A percentile compares a stretch with the other conserved stretches of the same genome.
phyloP scores from a whole-genome alignment of 1,284 basidiomycete genomes.

The Amylostereum areolatum region DNA sequence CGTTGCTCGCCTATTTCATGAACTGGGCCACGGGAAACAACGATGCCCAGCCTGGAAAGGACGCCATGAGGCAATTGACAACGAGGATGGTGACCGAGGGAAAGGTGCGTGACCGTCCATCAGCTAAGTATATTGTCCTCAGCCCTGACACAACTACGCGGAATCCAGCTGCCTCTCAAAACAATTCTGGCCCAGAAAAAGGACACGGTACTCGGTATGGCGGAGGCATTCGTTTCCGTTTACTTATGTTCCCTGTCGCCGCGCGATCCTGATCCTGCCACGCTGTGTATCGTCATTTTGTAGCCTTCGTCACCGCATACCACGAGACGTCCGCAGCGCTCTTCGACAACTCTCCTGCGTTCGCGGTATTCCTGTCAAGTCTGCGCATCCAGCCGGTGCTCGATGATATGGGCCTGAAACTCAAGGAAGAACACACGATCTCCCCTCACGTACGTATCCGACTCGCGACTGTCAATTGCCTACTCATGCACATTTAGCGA shows the following conservation, averaged over 20 bases:
- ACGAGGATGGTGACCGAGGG: neutral
- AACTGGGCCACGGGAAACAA: constrained; percentile 28
- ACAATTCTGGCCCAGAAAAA: no score
- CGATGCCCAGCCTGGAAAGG: neutral
- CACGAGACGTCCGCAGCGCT: constrained; percentile 8
- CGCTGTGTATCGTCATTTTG: no score
- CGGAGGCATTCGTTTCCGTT: no score
- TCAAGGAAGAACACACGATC: constrained; percentile 8
- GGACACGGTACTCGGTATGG: no score
- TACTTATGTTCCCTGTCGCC: no score
- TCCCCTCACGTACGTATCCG: constrained; percentile 9
- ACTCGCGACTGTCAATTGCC: neutral
- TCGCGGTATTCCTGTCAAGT: constrained; percentile 19
- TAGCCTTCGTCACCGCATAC: no score
- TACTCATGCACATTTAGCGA: neutral
- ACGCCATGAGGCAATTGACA: neutral
- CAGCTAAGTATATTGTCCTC: no score
- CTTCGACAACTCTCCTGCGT: constrained; percentile 22
- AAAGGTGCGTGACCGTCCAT: neutral
- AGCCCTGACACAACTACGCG: neutral
- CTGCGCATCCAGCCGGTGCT: constrained; percentile 13
- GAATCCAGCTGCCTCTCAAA: constrained; percentile 8
- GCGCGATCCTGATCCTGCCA: no score
- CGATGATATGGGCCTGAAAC: constrained; percentile 13
- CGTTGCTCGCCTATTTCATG: constrained; percentile 38